Evolutionary conservation across 1,284 basidiomycete genomes (phyloP).

Genomic region (Fomes fomentarius): DNA sequence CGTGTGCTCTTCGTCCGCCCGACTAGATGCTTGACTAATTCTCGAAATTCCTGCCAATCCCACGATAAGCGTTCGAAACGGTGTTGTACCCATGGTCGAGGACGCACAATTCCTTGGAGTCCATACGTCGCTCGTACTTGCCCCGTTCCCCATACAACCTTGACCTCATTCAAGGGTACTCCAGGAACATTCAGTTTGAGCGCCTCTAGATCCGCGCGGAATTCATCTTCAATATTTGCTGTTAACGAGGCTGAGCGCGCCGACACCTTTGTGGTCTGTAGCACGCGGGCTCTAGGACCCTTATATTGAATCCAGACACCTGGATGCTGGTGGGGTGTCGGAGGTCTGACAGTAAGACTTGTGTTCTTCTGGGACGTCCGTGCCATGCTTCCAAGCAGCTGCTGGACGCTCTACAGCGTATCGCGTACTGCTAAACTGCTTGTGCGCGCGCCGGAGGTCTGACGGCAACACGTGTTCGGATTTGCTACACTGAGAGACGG

Average conservation of each 20-base stretch:
- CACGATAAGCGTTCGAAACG: not conserved
- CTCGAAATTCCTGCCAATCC: not conserved
- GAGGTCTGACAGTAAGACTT: no score
- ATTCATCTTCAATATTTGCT: not conserved
- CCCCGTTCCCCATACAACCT: conserved; percentile 7
- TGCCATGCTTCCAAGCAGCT: no score
- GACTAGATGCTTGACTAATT: not conserved
- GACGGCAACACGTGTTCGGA: no score
- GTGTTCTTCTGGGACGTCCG: no score
- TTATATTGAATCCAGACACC: conserved; percentile 2
- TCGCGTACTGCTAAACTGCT: no score
- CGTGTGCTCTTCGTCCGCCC: not conserved
- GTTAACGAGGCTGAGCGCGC: not conserved
- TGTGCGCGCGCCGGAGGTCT: no score
- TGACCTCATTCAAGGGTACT: not conserved
- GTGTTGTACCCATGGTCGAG: not conserved
- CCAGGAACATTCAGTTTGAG: not conserved
- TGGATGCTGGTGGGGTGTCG: no score
- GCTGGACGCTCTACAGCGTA: no score
- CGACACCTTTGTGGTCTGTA: not conserved
- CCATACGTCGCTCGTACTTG: conserved; percentile 1
- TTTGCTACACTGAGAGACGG: no score
- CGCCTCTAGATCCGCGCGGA: conserved; percentile 3
- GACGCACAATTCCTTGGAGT: not conserved
- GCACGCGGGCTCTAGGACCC: not conserved